Base-by-base conservation (phyloP, 148 eudicot genomes). In the Persicaria tinctoria region DNA sequence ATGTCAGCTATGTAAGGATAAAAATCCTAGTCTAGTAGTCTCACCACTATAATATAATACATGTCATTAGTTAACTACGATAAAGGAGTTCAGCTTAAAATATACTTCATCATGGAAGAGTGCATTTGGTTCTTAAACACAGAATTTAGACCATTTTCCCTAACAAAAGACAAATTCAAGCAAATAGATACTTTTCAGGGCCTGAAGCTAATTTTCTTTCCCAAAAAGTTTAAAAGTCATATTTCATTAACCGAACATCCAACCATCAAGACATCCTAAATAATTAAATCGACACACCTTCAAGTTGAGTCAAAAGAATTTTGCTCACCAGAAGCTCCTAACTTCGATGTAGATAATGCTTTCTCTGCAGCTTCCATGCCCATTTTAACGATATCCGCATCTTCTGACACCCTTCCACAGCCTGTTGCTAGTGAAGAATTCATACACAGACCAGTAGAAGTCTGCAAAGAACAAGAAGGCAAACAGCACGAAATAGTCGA, bases 331-430 rank as follows among this genome's bases (percentile, higher is more conserved):
- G 88, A 64, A 78, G 78, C 62, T 60, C 78, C 62, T 68, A 74
- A 76, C 84, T 70, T 90, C 74, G 86, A 74, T 63, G 83, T 74
- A 78, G 90, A 85, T 70, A 91, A 62, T 74, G 92, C 97, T 84
- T 75, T 91, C 75, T 93, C 87, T 3, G 88, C 92, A 70, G 92
- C 98, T 83, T 79, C 85, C 86, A 88, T 75, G 44, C 90, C 97
- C 57, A 79, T 80, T 72, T 84, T 82, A 54, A 88, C 83, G 70
- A 90, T 73, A 74, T 80, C 86, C 46, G 41, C 82, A 80, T 82
- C 85, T 78, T 79, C 85, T 23, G 76, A 13, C 57, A 80, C 53
- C 41, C 77, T 79, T 74, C 54, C 85, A 72, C 27, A 45, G 79
- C 53, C 77, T 74, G 73, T 71, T 73, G 80, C 48, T 44, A 74